phyloP scores from a whole-genome alignment of 352 stramenopile genomes.

The Phytopythium vexans region DNA sequence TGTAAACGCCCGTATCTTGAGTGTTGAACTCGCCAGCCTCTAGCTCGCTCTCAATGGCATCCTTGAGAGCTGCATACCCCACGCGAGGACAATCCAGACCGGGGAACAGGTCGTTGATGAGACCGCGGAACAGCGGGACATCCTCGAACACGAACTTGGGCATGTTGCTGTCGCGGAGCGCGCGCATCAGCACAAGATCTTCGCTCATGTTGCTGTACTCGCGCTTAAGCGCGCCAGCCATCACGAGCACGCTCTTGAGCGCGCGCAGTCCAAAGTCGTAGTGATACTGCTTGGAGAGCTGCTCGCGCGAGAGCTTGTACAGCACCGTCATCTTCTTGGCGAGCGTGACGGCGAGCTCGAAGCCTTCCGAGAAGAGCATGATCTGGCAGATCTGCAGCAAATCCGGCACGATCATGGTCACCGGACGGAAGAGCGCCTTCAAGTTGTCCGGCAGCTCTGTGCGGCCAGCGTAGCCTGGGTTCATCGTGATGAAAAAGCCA shows the following conservation, averaged over 20 bases:
- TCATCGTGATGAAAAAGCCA: constrained; percentile 96
- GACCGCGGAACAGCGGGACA: constrained; percentile 90
- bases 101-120: constrained; percentile 96
- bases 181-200: constrained; percentile 94
- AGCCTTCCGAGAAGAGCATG: constrained; percentile 93
- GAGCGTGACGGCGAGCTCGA: constrained; percentile 87
- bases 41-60: constrained; percentile 85
- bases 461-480: constrained; percentile 89
- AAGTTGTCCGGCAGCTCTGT: constrained; percentile 93
- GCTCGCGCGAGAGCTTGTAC: constrained; percentile 94
- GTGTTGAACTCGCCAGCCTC: constrained; percentile 81
- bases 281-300: constrained; percentile 95
- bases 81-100: constrained; percentile 92
- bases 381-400: constrained; percentile 92
- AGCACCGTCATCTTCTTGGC: constrained; percentile 95
- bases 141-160: constrained; percentile 97
- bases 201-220: constrained; percentile 92
- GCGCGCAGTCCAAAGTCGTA: constrained; percentile 95
- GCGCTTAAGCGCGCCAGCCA: constrained; percentile 92
- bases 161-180: constrained; percentile 95
- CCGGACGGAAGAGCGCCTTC: constrained; percentile 91
- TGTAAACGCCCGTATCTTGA: constrained; percentile 64
- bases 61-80: constrained; percentile 89
- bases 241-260: constrained; percentile 93
- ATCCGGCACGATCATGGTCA: constrained; percentile 94